phyloP scores from a whole-genome alignment of 257 asterid genomes.

The Solanum virginianum region DNA sequence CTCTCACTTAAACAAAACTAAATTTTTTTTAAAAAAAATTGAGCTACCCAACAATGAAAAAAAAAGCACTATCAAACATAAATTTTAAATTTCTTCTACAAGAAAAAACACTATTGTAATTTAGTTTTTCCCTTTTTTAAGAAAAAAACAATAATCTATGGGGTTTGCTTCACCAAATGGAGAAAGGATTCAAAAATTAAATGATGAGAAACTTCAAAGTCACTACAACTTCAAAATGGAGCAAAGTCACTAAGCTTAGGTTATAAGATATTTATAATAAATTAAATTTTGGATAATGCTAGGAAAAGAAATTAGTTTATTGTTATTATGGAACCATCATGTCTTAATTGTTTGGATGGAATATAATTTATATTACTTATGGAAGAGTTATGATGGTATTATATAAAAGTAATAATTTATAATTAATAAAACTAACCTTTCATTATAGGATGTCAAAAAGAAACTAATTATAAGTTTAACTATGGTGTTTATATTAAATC shows the following conservation, averaged over 20 bases:
- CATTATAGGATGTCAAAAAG: neutral
- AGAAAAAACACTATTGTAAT: neutral
- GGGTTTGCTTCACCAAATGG: neutral
- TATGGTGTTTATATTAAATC: neutral
- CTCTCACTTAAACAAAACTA: neutral
- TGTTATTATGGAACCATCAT: neutral
- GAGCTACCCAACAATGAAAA: neutral
- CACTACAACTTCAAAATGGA: neutral
- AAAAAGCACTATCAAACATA: neutral
- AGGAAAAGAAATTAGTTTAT: neutral
- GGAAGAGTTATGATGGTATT: neutral
- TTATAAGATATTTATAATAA: neutral
- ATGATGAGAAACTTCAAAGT: neutral
- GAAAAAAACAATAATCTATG: neutral
- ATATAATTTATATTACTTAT: neutral
- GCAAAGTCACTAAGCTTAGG: neutral
- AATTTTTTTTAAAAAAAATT: neutral
- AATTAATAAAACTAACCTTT: neutral
- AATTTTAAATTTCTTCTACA: neutral
- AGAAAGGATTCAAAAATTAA: neutral
- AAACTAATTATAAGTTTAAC: neutral
- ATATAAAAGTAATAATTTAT: neutral
- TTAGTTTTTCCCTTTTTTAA: neutral
- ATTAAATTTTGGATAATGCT: neutral
- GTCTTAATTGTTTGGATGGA: neutral